phyloP scores from a whole-genome alignment of 2,329 filamentous ascomycete species.

The Colletotrichum truncatum region DNA sequence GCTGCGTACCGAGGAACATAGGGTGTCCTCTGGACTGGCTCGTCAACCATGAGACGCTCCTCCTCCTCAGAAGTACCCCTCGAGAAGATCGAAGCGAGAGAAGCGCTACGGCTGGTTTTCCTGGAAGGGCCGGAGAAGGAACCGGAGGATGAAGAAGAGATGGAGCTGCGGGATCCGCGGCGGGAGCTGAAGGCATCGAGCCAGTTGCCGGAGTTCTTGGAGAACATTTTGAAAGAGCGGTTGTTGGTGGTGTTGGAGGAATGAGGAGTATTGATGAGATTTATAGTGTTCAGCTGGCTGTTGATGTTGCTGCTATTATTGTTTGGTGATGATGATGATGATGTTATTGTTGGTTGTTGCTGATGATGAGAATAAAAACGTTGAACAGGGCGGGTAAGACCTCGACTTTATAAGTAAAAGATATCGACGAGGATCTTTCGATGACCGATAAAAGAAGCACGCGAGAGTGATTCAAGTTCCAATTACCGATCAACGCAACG shows the following conservation, averaged over 20 bases:
- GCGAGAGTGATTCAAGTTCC: not conserved
- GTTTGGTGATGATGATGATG: not conserved
- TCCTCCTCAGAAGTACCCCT: slow-evolving; percentile 7
- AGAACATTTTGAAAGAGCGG: slow-evolving; percentile 20
- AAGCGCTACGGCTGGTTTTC: slow-evolving; percentile 13
- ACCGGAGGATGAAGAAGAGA: not conserved
- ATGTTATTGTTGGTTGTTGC: not conserved
- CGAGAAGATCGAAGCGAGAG: slow-evolving; percentile 13
- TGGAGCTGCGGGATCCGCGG: slow-evolving; percentile 15
- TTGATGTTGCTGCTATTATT: not conserved
- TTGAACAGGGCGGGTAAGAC: not conserved
- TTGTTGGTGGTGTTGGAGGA: slow-evolving; percentile 6
- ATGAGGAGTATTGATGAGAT: not conserved
- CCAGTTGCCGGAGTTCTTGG: slow-evolving; percentile 27
- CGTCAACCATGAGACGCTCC: slow-evolving; percentile 16
- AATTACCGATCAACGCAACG: not conserved
- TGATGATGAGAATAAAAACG: not conserved
- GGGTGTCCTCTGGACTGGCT: slow-evolving; percentile 3
- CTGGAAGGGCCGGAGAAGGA: not conserved
- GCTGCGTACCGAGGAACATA: slow-evolving; percentile 50
- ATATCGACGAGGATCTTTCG: not conserved
- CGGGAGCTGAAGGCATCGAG: slow-evolving; percentile 21
- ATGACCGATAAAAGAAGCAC: not conserved
- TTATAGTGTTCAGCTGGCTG: not conserved
- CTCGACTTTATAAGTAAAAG: slow-evolving; percentile 18